Evolutionary conservation across 441 rosid genomes (phyloP), one percentile per base, ranked within the genome.

Genomic region (Melastoma candidum): DNA sequence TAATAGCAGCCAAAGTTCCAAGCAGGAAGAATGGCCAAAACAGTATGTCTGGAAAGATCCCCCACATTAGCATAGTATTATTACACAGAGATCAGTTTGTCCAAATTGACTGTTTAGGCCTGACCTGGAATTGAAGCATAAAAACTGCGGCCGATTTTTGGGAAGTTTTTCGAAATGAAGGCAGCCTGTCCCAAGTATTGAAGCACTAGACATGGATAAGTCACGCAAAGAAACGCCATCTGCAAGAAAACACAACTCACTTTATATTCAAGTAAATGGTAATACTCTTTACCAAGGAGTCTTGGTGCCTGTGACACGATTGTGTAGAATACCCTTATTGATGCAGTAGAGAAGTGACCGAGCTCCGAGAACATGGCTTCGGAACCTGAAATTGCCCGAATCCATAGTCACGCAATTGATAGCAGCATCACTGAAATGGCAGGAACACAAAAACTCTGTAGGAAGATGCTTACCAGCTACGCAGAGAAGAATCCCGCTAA

Each of bases 161-260:
- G 74, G 54, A 77, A 65, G 53, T 92, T 88, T 76, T 78, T 81
- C 32, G 96, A 88, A 67, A 88, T 74, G 74, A 80, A 92, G 32
- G 98, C 96, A 48, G 97, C 92, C 71, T 88, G 95, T 36, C 96
- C 98, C 96, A 92, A 80, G 78, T 92, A 92, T 59, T 92, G 98
- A 67, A 92, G 90, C 71, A 92, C 86, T 50, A 92, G 76, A 71
- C 94, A 88, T 12, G 98, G 98, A 68, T 85, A 92, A 39, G 83
- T 80, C 27, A 78, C 69, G 62, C 83, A 77, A 52, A 73, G 58
- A 68, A 85, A 88, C 17, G 96, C 90, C 64, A 83, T 67, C 98
- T 88, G 86, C 84, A 77, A 12, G 65, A 12, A 53, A 58, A 43
- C 69, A 58, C 54, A 61, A 53, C 41, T 45, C 14, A 17, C 41